Conservation (phyloP, 345 rosid species). For the Hibiscus syriacus region DNA sequence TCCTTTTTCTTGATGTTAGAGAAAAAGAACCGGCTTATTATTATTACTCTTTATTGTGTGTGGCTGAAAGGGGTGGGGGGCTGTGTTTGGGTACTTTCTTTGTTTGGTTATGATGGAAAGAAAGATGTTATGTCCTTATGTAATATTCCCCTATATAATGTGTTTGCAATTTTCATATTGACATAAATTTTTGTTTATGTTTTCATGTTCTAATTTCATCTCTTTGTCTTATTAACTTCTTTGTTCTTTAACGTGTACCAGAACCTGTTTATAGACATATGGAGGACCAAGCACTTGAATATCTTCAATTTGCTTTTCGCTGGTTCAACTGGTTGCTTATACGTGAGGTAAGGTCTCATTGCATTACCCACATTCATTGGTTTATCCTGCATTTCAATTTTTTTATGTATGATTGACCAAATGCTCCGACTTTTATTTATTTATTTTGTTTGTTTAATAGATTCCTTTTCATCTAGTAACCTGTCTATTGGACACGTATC, state of each 20-base stretch:
- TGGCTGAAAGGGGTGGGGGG: neutral
- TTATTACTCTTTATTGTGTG: neutral
- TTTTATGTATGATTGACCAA: conserved; percentile 5
- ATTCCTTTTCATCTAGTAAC: conserved; percentile 81
- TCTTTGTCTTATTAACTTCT: conserved; percentile 8
- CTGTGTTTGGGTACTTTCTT: neutral
- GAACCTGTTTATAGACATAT: conserved; percentile 95
- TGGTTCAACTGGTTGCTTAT: conserved; percentile 98
- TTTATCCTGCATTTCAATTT: neutral
- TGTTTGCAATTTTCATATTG: neutral
- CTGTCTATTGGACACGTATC: conserved; percentile 99
- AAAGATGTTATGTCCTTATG: neutral
- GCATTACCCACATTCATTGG: neutral
- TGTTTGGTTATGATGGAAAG: neutral
- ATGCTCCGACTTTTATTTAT: neutral
- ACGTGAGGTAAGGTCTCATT: conserved; percentile 87
- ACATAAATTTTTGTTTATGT: neutral
- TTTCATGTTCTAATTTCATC: neutral
- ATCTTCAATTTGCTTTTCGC: conserved; percentile 96
- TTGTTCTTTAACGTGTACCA: conserved; percentile 24
- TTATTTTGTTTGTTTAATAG: conserved; percentile 30
- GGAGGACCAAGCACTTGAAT: conserved; percentile 97
- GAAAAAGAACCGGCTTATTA: neutral
- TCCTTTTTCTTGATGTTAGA: neutral
- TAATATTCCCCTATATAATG: neutral